Conservation (phyloP, 352 stramenopile species). For the Phytophthora pini region DNA sequence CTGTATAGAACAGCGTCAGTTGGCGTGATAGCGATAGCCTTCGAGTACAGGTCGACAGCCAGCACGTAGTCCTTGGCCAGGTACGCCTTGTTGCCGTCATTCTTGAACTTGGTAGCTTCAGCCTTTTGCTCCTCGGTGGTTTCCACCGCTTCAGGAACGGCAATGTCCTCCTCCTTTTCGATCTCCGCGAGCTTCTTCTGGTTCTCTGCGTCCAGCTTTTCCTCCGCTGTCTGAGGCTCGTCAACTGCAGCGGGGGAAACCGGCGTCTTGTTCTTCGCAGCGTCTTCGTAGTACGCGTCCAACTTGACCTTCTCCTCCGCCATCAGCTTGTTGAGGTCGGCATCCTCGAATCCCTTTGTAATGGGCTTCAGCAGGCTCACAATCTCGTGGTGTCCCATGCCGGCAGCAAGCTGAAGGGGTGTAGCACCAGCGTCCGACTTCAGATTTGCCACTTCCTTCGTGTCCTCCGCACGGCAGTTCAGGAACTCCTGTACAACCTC, state of each 20-base stretch:
- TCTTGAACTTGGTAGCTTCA: slow-evolving; percentile 62
- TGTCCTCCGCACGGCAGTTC: slow-evolving; percentile 51
- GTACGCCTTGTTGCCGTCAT: slow-evolving; percentile 77
- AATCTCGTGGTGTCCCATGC: slow-evolving; percentile 73
- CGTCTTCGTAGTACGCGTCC: slow-evolving; percentile 61
- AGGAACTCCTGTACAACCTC: slow-evolving; percentile 72
- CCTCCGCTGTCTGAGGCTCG: slow-evolving; percentile 35
- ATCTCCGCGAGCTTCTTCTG: slow-evolving; percentile 45
- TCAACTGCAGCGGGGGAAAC: not conserved
- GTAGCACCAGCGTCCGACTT: slow-evolving; percentile 68
- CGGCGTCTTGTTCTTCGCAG: slow-evolving; percentile 39
- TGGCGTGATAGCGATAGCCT: slow-evolving; percentile 67
- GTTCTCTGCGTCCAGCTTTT: slow-evolving; percentile 56
- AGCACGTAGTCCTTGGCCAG: slow-evolving; percentile 63
- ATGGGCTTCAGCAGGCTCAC: slow-evolving; percentile 69
- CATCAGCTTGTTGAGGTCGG: slow-evolving; percentile 67
- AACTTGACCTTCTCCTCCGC: slow-evolving; percentile 66
- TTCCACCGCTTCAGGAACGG: slow-evolving; percentile 46
- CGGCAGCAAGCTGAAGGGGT: slow-evolving; percentile 75
- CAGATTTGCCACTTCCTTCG: slow-evolving; percentile 56
- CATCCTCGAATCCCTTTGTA: slow-evolving; percentile 63
- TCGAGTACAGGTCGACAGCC: slow-evolving; percentile 65
- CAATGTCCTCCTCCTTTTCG: slow-evolving; percentile 54
- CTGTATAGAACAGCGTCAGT: slow-evolving; percentile 76
- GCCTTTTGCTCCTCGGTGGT: slow-evolving; percentile 46